These are phyloP conservation scores for Chondrus crispus DNA, from an alignment of 23 red algal genomes.

Conservation along the genomic window DNA sequence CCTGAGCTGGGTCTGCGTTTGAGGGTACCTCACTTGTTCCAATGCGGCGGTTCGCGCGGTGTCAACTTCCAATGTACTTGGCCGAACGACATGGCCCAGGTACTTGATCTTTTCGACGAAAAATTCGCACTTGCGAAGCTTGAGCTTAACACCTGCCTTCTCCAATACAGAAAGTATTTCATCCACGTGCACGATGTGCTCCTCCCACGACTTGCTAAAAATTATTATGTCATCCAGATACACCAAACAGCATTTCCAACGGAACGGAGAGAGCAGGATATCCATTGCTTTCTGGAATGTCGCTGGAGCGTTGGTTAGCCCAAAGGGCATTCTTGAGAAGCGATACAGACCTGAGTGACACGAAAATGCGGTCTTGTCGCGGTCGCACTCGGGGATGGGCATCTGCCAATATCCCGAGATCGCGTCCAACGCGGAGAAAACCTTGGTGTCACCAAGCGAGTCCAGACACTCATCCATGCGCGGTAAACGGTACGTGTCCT, in stretches of 20 bases:
- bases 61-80: neutral
- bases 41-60: neutral
- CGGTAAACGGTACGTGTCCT: conserved; percentile 22
- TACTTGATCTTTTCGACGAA: neutral
- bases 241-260: conserved; percentile 6
- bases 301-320: conserved; percentile 40
- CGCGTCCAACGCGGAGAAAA: neutral
- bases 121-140: conserved; percentile 12
- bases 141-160: neutral
- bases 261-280: neutral
- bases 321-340: conserved; percentile 18
- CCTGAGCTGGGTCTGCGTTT: neutral
- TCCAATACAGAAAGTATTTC: neutral
- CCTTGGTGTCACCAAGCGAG: conserved; percentile 7
- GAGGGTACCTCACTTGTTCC: neutral
- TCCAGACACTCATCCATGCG: conserved; percentile 34
- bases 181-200: neutral
- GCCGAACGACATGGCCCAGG: conserved; percentile 14
- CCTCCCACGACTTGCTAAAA: neutral
- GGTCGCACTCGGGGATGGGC: neutral
- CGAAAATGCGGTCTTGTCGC: conserved; percentile 7
- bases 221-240: conserved; percentile 39
- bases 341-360: neutral
- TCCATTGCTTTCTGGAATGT: conserved; percentile 30
- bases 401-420: conserved; percentile 42